Evolutionary conservation across 2,329 filamentous ascomycete genomes (phyloP).

Genomic region (Amesomyces nigricolor): DNA sequence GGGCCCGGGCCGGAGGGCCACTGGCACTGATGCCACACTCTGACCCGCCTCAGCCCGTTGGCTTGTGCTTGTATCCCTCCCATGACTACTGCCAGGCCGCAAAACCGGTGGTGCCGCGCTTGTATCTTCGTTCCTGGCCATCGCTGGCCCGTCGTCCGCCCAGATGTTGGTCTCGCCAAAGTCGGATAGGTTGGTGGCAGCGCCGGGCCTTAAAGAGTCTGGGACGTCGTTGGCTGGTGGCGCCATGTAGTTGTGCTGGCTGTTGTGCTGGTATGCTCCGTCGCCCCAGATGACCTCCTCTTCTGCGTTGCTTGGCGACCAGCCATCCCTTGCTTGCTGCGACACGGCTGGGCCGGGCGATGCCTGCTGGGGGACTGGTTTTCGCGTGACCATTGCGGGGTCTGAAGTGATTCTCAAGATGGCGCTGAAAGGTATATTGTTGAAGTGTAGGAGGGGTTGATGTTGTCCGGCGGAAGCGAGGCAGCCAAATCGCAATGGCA

Average conservation of each 20-base stretch:
- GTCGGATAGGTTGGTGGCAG: conserved; percentile 22
- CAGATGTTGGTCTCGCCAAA: conserved; percentile 34
- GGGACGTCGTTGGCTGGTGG: conserved; percentile 26
- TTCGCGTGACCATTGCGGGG: conserved; percentile 38
- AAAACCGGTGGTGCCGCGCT: conserved; percentile 20
- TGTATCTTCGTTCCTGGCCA: conserved; percentile 3
- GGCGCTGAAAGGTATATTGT: neutral
- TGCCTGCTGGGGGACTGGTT: conserved; percentile 32
- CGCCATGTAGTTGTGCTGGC: neutral
- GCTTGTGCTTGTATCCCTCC: conserved; percentile 11
- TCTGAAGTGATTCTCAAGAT: neutral
- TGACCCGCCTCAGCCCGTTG: conserved; percentile 15
- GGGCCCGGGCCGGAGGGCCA: conserved; percentile 28
- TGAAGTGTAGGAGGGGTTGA: neutral
- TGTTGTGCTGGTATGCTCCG: conserved; percentile 7
- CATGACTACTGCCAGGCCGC: conserved; percentile 21
- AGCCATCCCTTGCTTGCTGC: conserved; percentile 27
- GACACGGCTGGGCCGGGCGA: conserved; percentile 25
- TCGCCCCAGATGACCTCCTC: conserved; percentile 30
- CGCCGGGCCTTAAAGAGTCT: conserved; percentile 32
- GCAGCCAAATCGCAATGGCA: no score
- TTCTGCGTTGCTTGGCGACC: conserved; percentile 30
- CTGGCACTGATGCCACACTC: conserved; percentile 29
- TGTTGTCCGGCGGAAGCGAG: neutral
- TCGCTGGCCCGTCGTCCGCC: conserved; percentile 24